Base-by-base conservation (phyloP, 331 rosid species). In the Acacia pycnantha region DNA sequence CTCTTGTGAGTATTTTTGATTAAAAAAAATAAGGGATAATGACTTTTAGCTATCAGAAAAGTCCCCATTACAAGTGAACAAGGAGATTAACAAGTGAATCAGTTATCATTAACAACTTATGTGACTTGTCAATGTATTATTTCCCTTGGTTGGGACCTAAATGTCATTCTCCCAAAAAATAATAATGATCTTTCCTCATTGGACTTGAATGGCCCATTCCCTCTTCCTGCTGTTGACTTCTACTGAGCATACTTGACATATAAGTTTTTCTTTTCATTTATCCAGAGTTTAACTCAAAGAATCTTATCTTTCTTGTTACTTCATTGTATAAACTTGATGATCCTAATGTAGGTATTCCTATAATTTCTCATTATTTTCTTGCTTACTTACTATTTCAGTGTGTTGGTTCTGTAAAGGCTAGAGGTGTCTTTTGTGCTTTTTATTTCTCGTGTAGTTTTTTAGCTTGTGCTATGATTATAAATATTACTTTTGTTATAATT, bases 251-350 rank as follows among this genome's bases (percentile, higher is more conserved):
- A 29, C 64, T 37, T 19, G 43, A 43, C 12, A 9, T 10, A 43
- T 74, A 58, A 48, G 66, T 22, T 62, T 41, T 56, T 18, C 70
- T 76, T 77, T 58, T 82, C 53, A 13, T 48, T 13, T 13, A 19
- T 43, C 31, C 16, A 40, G 48, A 53, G 19, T 79, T 66, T 62
- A 41, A 70, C 46, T 71, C 41, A 48, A 77, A 82, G 24, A 33
- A 46, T 58, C 35, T 86, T 40, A 37, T 85, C 79, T 66, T 82
- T 85, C 12, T 67, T 81, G 22, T 61, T 46, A 93, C 97, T 80
- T 97, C 98, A 51, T 76, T 95, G 87, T 50, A 61, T 75, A 95
- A 91, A 87, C 83, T 93, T 29, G 86, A 85, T 21, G 94, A 84
- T 44, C 70, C 93, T 44, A 64, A 83, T 19, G 86, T 94, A 83